Base-by-base conservation (phyloP, 1,284 basidiomycete species). In the Trametes hirsuta region DNA sequence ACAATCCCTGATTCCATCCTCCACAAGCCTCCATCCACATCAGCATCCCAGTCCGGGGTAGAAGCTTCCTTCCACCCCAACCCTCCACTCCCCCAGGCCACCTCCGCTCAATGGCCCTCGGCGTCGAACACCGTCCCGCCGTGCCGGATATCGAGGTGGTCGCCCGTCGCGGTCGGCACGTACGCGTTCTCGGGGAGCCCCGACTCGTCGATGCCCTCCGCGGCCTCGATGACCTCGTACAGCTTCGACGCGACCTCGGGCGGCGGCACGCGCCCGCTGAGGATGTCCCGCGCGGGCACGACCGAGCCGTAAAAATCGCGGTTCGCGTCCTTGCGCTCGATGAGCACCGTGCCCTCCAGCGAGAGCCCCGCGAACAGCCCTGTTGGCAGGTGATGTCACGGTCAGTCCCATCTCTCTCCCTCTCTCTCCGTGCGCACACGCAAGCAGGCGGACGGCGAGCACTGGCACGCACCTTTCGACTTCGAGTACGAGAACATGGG, bases 401-500 rank as follows among this genome's bases (percentile, higher is more conserved):
- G 47, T 47, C 44, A 47, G 34, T 55, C 18, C 34, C 40, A 41
- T 21, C n/a, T 6, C 36, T 35, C 5, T 21, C 11, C 8, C 47
- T 48, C 4, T 24, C 34, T 14, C 24, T 12, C 44, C 18, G 18
- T 18, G 18, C 18, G 18, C 18, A 18, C 18, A 18, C 18, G 18
- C 18, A 18, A 18, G 18, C 18, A 18, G 18, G 30, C 39, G 12
- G 12, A 18, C 25, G 5, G 45, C n/a, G 41, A 40, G 14, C 12
- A 18, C 18, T 18, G 18, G 18, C 18, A 72, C 83, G 49, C 67
- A 93, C 94, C 95, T 78, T 95, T 96, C 11, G 91, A 95, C 75
- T 96, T 93, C 21, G 92, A 95, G 77, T 98, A 98, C 66, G 93
- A 94, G 78, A 98, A 99, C 90, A 98, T 95, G 0, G 96, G 96